Base-by-base conservation (phyloP, 2,329 filamentous ascomycete genomes). In the Botrytis cinerea region DNA sequence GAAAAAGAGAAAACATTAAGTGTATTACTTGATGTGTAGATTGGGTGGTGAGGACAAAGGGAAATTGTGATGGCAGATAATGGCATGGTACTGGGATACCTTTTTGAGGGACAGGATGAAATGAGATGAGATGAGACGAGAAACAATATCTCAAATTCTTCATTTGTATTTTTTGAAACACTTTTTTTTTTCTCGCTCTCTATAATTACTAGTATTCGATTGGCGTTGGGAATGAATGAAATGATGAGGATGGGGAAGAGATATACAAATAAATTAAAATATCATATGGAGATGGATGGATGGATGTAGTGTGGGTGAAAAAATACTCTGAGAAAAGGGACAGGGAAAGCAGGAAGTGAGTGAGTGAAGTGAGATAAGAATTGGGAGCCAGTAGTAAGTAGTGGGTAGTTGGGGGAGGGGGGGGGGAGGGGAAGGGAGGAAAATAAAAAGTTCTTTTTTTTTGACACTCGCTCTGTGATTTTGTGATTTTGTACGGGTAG, bases 1-100 rank as follows among this genome's bases (percentile, higher is more conserved):
- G 90, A 94, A 90, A 88, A 90, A 86, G 90, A 89, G 86, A 82
- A 88, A 82, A 86, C 84, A 84, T 77, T 85, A 66, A 76, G 73
- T 35, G 38, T n/a, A 45, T 60, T 22, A 46, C 12, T 28, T 46
- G 38, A 60, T 8, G 35, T n/a, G 28, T 18, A 20, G 22, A 43
- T 48, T 25, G 10, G 35, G 59, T 18, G 35, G 8, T 14, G 40
- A 18, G n/a, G n/a, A 20, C 12, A n/a, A 20, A 45, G n/a, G 45
- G 40, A 61, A 51, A n/a, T 63, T 32, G 20, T 54, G 8, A 54
- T 2, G 28, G 20, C 32, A 14, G 46, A 25, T 40, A 54, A 67
- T 67, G 22, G 32, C 5, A 40, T 38, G 32, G 22, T 54, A 40
- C 28, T 35, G 35, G 25, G 20, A 51, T n/a, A 46, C 14, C 46